Evolutionary conservation across 2,329 filamentous ascomycete genomes (phyloP), one percentile per base, ranked within the genome.

Genomic region (Penicillium polonicum): DNA sequence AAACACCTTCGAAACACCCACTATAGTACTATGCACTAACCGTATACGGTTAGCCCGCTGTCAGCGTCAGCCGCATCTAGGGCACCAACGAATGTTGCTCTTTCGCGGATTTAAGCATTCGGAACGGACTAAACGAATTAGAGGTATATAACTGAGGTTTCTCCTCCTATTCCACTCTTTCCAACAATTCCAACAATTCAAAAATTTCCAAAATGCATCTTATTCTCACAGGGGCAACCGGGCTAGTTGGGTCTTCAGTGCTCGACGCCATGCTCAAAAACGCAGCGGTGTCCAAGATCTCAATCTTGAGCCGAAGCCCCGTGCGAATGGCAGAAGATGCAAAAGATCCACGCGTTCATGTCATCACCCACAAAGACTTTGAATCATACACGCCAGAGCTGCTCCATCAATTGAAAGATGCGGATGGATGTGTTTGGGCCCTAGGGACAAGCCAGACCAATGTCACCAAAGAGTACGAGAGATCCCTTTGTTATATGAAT

Each of bases 371-470:
- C 68, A 79, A 82, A 17, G 86, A 92, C 70, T 92, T 89, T 67
- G 72, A 76, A 13, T 76, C 71, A 1, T 92, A 90, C 69, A 80
- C 83, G 36, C 65, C 80, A 0, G 77, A 78, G 0, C 63, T 91
- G 2, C 78, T 91, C 10, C 72, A 76, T 3, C 78, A 87, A 68
- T 77, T 92, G 0, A 78, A 80, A 52, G 88, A 84, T 23, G 89
- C 88, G 0, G 76, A 82, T 8, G 88, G 86, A 2, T 88, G 85
- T 58, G 86, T 92, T 1, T 92, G 89, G 89, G 88, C 89, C 0
- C 78, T 88, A 69, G 89, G 89, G 0, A 85, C 87, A 48, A 85
- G 83, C 60, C 82, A 86, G 66, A 84, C 72, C 12, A 75, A 81
- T 41, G 87, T 90, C 8, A 69, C 69, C 56, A 84, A 83, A 59